Evolutionary conservation across 2,329 filamentous ascomycete species (phyloP).

Genomic region (Fusarium sp.): DNA sequence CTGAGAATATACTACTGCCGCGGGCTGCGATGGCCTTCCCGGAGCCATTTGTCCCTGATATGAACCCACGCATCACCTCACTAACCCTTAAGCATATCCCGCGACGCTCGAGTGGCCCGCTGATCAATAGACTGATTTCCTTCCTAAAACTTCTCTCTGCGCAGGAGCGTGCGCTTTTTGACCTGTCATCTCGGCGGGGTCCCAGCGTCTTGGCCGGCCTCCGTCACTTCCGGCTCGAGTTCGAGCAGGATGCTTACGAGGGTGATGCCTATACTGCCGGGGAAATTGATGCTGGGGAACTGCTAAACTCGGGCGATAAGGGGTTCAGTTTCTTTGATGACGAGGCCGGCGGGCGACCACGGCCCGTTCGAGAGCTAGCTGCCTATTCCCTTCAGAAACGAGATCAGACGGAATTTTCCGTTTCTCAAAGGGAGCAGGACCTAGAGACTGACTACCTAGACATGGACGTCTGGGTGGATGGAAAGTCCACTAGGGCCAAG

Average conservation of each 20-base stretch:
- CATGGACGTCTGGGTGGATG: slow-evolving; percentile 40
- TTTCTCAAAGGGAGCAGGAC: background rate
- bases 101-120: slow-evolving; percentile 59
- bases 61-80: slow-evolving; percentile 63
- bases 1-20: slow-evolving; percentile 56
- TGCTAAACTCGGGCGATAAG: slow-evolving; percentile 52
- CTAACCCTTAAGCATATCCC: slow-evolving; percentile 65
- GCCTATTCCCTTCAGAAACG: background rate
- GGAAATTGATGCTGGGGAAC: slow-evolving; percentile 53
- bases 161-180: slow-evolving; percentile 59
- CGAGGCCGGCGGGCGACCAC: slow-evolving; percentile 5
- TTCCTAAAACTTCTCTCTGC: slow-evolving; percentile 58
- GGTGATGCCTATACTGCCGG: slow-evolving; percentile 46
- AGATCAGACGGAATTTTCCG: slow-evolving; percentile 4
- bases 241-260: slow-evolving; percentile 56
- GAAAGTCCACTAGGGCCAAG: slow-evolving; percentile 31
- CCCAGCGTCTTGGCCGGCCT: slow-evolving; percentile 60
- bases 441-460: slow-evolving; percentile 37
- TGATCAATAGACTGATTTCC: slow-evolving; percentile 56
- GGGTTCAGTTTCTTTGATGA: slow-evolving; percentile 58
- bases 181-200: slow-evolving; percentile 48
- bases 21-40: slow-evolving; percentile 58
- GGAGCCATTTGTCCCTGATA: slow-evolving; percentile 60
- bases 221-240: slow-evolving; percentile 63
- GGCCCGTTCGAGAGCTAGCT: slow-evolving; percentile 4